Conservation (phyloP, 148 eudicot species). For the Rhododendron williamsianum region DNA sequence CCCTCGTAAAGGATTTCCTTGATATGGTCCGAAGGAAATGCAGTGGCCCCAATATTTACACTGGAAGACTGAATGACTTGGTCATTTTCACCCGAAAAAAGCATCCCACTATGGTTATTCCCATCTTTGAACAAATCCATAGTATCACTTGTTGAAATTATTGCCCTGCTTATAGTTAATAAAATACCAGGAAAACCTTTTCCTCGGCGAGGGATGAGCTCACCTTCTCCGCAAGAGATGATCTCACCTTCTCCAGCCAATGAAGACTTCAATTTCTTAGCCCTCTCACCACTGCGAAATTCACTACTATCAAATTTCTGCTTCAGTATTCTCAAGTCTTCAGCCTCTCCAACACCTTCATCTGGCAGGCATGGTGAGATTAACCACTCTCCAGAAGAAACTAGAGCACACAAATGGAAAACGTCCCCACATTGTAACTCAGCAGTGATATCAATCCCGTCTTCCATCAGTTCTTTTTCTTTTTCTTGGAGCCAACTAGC, state of each 20-base stretch:
- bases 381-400: conserved; percentile 67
- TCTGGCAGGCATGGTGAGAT: conserved; percentile 67
- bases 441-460: conserved; percentile 44
- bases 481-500: conserved; percentile 61
- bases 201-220: conserved; percentile 59
- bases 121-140: conserved; percentile 42
- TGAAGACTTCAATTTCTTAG: conserved; percentile 44
- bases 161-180: conserved; percentile 45
- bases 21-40: conserved; percentile 23
- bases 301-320: conserved; percentile 53
- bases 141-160: conserved; percentile 34
- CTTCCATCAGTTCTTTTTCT: conserved; percentile 67
- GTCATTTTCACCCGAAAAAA: conserved; percentile 31
- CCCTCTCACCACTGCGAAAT: conserved; percentile 16
- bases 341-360: conserved; percentile 90
- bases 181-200: conserved; percentile 95
- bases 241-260: conserved; percentile 52
- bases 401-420: conserved; percentile 56
- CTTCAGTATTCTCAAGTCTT: conserved; percentile 63
- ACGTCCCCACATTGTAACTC: conserved; percentile 90
- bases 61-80: conserved; percentile 26
- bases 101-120: conserved; percentile 9
- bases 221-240: conserved; percentile 45
- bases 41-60: conserved; percentile 23
- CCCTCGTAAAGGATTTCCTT: conserved; percentile 39